A percentile compares a stretch with the other conserved stretches of the same genome.
Evolutionary conservation across 1,139 yeast species (phyloP).

Genomic region (Saccharomyces pastorianus): DNA sequence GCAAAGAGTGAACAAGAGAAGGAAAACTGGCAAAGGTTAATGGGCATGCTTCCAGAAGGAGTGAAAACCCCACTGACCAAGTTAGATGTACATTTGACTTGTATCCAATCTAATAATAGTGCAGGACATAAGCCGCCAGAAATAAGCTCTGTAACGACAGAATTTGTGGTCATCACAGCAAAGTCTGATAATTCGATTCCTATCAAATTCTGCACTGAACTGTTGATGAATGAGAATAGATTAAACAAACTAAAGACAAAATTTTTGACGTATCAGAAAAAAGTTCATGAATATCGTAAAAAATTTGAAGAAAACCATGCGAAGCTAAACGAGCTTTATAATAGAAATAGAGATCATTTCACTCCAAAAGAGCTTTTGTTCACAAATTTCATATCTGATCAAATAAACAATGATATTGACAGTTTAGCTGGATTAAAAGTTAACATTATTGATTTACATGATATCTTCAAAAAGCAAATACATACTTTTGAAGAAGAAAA

Average conservation of each 20-base stretch:
- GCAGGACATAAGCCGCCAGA: conserved; percentile 23
- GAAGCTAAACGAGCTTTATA: conserved; percentile 16
- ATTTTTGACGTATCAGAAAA: conserved; percentile 10
- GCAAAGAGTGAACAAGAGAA: conserved; percentile 26
- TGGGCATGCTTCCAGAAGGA: conserved; percentile 21
- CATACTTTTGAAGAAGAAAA: conserved; percentile 11
- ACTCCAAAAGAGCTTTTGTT: conserved; percentile 16
- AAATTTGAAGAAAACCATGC: conserved; percentile 15
- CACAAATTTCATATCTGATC: conserved; percentile 21
- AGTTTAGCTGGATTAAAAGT: conserved; percentile 21
- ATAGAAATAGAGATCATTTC: conserved; percentile 9
- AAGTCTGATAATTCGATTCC: conserved; percentile 32
- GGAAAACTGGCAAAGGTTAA: conserved; percentile 24
- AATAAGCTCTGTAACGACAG: conserved; percentile 20
- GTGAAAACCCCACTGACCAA: conserved; percentile 22
- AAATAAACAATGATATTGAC: conserved; percentile 20
- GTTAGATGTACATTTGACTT: conserved; percentile 25
- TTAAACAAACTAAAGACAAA: conserved; percentile 9
- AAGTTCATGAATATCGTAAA: conserved; percentile 10
- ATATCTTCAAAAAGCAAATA: conserved; percentile 25
- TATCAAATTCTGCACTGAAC: conserved; percentile 24
- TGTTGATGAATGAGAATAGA: conserved; percentile 18
- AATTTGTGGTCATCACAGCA: conserved; percentile 24
- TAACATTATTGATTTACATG: conserved; percentile 12
- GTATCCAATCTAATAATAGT: conserved; percentile 25